These are phyloP conservation scores for Liriodendron chinense DNA, from an alignment of 164 flowering plant species.

Conservation along the genomic window DNA sequence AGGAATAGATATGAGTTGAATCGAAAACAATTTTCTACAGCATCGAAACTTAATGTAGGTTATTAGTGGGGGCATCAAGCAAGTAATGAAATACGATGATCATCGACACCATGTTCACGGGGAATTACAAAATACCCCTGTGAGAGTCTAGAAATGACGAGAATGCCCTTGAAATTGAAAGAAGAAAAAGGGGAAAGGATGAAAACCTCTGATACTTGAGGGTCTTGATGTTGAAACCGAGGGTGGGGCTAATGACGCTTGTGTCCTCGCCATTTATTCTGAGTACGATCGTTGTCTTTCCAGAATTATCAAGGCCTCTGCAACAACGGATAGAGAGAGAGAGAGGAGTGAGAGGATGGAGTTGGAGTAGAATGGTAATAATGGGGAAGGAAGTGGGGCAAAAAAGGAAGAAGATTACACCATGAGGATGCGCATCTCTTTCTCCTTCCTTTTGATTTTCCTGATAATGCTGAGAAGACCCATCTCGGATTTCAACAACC, in stretches of 20 bases:
- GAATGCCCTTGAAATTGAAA: too few relatives aligned
- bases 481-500: constrained; percentile 30
- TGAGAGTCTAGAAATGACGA: too few relatives aligned
- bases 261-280: constrained; percentile 96
- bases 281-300: constrained; percentile 89
- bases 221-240: constrained; percentile 98
- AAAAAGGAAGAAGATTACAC: constrained; percentile 48
- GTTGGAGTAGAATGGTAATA: background rate
- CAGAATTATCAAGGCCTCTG: constrained; percentile 88
- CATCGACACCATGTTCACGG: too few relatives aligned
- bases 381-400: background rate
- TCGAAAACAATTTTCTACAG: too few relatives aligned
- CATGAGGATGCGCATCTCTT: constrained; percentile 96
- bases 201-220: constrained; percentile 69
- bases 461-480: constrained; percentile 93
- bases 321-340: constrained; percentile 28
- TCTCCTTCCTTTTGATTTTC: constrained; percentile 86
- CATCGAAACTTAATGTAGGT: too few relatives aligned
- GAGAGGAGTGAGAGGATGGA: background rate
- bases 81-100: too few relatives aligned
- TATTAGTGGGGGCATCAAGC: too few relatives aligned
- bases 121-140: too few relatives aligned
- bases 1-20: too few relatives aligned
- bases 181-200: constrained; percentile 2
- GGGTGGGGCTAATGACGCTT: constrained; percentile 92